Evolutionary conservation across 768 basidiomycete genomes (phyloP), one percentile per base, ranked within the genome.

Genomic region (Amylocystis lapponica): DNA sequence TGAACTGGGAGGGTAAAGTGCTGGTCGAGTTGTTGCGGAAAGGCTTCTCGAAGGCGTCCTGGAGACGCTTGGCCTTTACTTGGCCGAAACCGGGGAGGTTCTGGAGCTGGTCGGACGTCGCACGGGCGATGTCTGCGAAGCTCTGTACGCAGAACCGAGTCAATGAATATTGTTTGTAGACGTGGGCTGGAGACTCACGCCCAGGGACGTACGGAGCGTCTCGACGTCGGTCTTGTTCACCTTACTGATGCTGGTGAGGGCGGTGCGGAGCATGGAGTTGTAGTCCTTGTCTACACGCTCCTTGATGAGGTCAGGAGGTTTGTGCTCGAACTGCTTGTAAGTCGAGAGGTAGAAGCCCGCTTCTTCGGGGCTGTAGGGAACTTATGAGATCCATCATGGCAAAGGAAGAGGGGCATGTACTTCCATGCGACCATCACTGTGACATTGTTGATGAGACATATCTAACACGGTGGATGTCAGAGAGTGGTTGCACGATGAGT

Each of bases 201-300:
- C 94, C 53, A 94, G 83, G n/a, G 90, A 85, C 2, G 84, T 83
- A 17, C 88, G 78, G 31, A 99, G 69, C 3, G 95, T 98, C 64
- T 90, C 82, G 2, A 94, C 91, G 55, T 99, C 96, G 3, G 95
- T 98, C 71, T 95, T 96, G 66, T 98, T 98, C 49, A 99, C 90
- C 53, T 88, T 91, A 58, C 78, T 85, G 55, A 98, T 88, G 50
- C 79, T 81, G 2, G 95, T 98, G 21, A 99, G 70, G 1, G 88
- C 76, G 16, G 79, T 78, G 43, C 86, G 86, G 12, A 98, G 63
- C 55, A 92, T 75, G 7, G 91, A 80, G 49, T 74, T 66, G 56
- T 96, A 91, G 54, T 90, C 86, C 51, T 93, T 90, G 61, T 96
- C 92, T 22, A 88, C 72, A 33, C 91, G 84, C 60, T 98, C 96